phyloP scores from a whole-genome alignment of 148 eudicot genomes.

The Rhododendron griersonianum region DNA sequence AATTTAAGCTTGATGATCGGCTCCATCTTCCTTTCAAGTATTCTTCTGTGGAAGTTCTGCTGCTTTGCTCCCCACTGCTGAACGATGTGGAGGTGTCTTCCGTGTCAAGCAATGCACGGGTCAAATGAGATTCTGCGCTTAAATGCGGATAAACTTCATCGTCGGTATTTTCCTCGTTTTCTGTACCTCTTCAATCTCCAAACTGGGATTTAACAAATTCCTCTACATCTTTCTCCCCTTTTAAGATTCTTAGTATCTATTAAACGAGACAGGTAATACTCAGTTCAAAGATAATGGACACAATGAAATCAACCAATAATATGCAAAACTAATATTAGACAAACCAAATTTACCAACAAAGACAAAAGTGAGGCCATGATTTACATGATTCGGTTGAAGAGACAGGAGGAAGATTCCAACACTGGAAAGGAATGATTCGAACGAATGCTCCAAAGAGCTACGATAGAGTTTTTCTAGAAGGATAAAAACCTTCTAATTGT shows the following conservation, averaged over 20 bases:
- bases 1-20: slow-evolving; percentile 42
- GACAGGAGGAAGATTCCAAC: not conserved
- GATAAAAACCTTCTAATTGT: too few relatives aligned
- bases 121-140: slow-evolving; percentile 49
- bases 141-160: slow-evolving; percentile 68
- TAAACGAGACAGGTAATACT: not conserved
- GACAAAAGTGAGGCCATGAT: not conserved
- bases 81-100: slow-evolving; percentile 43
- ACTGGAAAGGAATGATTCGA: too few relatives aligned
- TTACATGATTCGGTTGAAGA: not conserved
- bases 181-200: slow-evolving; percentile 23
- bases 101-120: slow-evolving; percentile 57
- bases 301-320: not conserved
- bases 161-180: slow-evolving; percentile 34
- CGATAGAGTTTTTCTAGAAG: too few relatives aligned
- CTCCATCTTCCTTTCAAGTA: slow-evolving; percentile 55
- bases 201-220: slow-evolving; percentile 27
- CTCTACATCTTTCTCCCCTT: slow-evolving; percentile 46
- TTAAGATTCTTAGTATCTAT: slow-evolving; percentile 57
- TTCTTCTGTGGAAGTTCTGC: slow-evolving; percentile 48
- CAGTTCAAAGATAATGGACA: not conserved
- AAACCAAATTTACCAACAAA: not conserved
- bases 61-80: slow-evolving; percentile 46
- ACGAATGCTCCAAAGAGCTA: too few relatives aligned
- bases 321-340: not conserved